Base-by-base conservation (phyloP, 176 grass and related monocot genomes). In the Lolium multiflorum region DNA sequence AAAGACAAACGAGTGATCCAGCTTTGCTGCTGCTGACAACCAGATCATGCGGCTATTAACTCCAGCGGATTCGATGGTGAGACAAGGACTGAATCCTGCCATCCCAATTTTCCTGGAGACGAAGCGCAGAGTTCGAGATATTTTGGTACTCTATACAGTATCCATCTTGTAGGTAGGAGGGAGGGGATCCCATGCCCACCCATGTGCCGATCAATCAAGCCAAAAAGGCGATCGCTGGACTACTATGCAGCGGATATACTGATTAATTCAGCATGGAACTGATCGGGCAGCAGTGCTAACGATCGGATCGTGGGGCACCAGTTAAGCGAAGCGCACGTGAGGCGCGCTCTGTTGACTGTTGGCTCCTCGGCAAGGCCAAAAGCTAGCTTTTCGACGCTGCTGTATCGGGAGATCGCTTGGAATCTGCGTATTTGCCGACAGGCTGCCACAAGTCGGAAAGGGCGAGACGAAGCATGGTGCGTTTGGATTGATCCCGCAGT, bases 201-300 rank as follows among this genome's bases (percentile, higher is more conserved):
- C 74, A 77, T 57, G 51, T 77, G 28, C 35, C 76, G 4, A 16
- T 21, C 52, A 43, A 78, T 78, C 18, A 3, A 17, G 9, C 17
- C 58, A 39, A 80, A 80, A 80, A 80, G 77, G 77, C 39, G 7
- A 63, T 63, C 4, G 13, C 14, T 63, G 56, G 77, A 63, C 39
- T 48, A 7, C 15, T 59, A 38, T 57, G 37, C 54, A 22, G 13
- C 54, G 17, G 28, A 28, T 56, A 28, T 37, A 39, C 26, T 47
- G 8, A 47, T 47, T 78, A 58, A 59, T 22, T 78, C 59, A 59
- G 35, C 76, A 43, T 7, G 16, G 7, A 39, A 16, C 54, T 56
- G 54, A 56, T 56, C 17, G 18, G 8, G 7, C 54, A 18, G 16
- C 18, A 35, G 31, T 35, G 31, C 31, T 35, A 35, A 3, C 31